These are phyloP conservation scores for Auricularia sp. DNA, from an alignment of 768 basidiomycete species.

Conservation along the genomic window DNA sequence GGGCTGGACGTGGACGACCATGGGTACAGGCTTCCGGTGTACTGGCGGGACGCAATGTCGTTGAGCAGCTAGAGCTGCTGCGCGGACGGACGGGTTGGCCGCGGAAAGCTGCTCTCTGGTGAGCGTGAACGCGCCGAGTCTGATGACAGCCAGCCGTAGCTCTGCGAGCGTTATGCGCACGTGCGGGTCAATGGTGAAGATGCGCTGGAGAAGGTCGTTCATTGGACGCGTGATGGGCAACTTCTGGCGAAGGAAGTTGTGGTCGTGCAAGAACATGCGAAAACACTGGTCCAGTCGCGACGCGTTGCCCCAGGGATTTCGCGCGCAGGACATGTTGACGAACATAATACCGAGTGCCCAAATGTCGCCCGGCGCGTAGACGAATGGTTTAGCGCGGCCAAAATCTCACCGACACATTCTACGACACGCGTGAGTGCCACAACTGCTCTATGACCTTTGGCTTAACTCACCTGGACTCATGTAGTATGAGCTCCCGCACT, in stretches of 20 bases:
- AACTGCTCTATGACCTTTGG: slow-evolving; percentile 3
- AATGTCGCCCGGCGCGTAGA: slow-evolving; percentile 41
- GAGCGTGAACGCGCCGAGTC: slow-evolving; percentile 53
- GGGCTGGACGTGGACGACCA: neutral
- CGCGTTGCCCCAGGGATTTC: slow-evolving; percentile 71
- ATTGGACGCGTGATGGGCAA: slow-evolving; percentile 64
- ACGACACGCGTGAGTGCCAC: slow-evolving; percentile 31
- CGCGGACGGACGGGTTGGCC: slow-evolving; percentile 14
- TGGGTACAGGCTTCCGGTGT: neutral
- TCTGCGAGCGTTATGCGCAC: slow-evolving; percentile 53
- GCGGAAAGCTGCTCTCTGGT: slow-evolving; percentile 34
- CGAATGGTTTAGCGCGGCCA: slow-evolving; percentile 35
- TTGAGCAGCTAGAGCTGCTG: neutral
- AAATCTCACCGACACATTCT: slow-evolving; percentile 53
- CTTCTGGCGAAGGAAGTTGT: slow-evolving; percentile 50
- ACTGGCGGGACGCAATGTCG: neutral
- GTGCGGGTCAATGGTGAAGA: slow-evolving; percentile 58
- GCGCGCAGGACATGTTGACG: slow-evolving; percentile 68
- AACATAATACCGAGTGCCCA: slow-evolving; percentile 82
- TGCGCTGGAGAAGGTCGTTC: slow-evolving; percentile 55
- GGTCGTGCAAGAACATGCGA: slow-evolving; percentile 56
- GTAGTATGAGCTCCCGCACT: slow-evolving; percentile 96
- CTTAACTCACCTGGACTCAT: slow-evolving; percentile 76
- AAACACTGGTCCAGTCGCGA: slow-evolving; percentile 57
- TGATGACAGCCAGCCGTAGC: slow-evolving; percentile 45